A percentile compares a stretch with the other conserved stretches of the same genome.
phyloP scores from a whole-genome alignment of 2,329 filamentous ascomycete species.

The Helotiales sp. region DNA sequence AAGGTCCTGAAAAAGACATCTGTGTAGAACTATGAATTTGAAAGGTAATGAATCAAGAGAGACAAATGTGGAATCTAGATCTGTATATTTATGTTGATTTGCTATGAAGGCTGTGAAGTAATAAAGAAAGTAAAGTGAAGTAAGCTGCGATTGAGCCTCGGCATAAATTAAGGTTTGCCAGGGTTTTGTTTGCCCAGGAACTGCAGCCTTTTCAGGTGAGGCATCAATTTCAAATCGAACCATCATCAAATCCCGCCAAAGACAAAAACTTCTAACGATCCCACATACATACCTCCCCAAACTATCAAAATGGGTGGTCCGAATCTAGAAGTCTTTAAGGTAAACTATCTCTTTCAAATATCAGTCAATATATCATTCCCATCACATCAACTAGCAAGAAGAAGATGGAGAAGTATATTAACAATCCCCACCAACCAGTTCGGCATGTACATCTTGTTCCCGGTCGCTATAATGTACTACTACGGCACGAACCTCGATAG shows the following conservation, averaged over 20 bases:
- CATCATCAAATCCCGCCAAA: background rate
- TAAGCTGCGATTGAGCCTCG: conserved; percentile 28
- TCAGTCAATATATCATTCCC: too few species aligned
- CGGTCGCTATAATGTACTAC: conserved; percentile 99
- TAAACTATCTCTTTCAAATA: conserved; percentile 49
- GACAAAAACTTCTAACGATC: background rate
- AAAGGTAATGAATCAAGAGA: too few species aligned
- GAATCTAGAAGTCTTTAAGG: conserved; percentile 96
- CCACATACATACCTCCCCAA: conserved; percentile 9
- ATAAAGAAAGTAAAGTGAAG: too few species aligned
- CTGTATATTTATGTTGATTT: too few species aligned
- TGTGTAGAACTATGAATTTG: too few species aligned
- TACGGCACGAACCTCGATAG: conserved; percentile 98
- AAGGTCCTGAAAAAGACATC: conserved; percentile 35
- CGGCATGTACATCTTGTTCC: conserved; percentile 98
- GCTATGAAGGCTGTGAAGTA: conserved; percentile 28
- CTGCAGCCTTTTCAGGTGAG: conserved; percentile 6
- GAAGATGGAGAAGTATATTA: too few species aligned
- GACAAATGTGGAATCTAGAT: too few species aligned
- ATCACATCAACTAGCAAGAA: background rate
- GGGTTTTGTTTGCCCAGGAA: background rate
- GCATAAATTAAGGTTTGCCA: conserved; percentile 10
- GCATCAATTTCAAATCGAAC: conserved; percentile 16
- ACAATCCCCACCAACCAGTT: conserved; percentile 74
- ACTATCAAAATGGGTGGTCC: conserved; percentile 72